Evolutionary conservation across 1,284 basidiomycete species (phyloP).

Genomic region (Vanrija sp.): DNA sequence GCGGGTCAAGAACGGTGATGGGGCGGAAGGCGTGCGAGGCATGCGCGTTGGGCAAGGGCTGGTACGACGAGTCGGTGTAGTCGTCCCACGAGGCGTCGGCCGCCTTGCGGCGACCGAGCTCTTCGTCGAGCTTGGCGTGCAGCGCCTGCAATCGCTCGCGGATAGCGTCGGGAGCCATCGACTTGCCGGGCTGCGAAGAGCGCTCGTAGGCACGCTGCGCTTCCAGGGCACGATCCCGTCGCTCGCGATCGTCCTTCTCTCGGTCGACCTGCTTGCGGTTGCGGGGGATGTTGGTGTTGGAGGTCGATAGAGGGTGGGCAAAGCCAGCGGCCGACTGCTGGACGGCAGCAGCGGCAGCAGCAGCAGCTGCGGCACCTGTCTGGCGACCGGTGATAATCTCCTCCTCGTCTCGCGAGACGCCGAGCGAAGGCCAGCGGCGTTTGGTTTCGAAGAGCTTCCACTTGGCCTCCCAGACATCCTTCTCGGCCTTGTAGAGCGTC

Average conservation of each 20-base stretch:
- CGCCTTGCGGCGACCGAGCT: conserved; percentile 60
- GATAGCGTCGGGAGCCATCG: conserved; percentile 40
- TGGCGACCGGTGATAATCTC: conserved; percentile 51
- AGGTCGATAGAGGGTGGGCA: conserved; percentile 1
- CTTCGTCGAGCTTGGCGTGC: conserved; percentile 63
- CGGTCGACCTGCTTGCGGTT: conserved; percentile 32
- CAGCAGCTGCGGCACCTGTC: conserved; percentile 61
- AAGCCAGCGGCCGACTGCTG: conserved; percentile 9
- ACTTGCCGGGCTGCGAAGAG: conserved; percentile 24
- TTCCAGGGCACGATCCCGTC: conserved; percentile 36
- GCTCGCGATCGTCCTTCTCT: conserved; percentile 40
- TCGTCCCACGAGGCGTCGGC: conserved; percentile 80
- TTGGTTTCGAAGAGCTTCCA: conserved; percentile 73
- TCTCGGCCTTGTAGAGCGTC: conserved; percentile 58
- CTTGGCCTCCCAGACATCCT: conserved; percentile 73
- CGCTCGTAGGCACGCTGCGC: conserved; percentile 24
- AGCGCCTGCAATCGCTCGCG: conserved; percentile 62
- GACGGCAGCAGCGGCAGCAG: conserved; percentile 21
- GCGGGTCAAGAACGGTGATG: conserved; percentile 40
- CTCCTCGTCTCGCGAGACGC: conserved; percentile 75
- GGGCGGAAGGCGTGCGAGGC: conserved; percentile 49
- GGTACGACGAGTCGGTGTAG: conserved; percentile 70
- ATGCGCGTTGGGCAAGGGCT: conserved; percentile 55
- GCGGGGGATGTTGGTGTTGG: conserved; percentile 35
- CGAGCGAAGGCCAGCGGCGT: conserved; percentile 64